Conservation (phyloP, 1,139 yeast genomes). For the Candida tropicalis region DNA sequence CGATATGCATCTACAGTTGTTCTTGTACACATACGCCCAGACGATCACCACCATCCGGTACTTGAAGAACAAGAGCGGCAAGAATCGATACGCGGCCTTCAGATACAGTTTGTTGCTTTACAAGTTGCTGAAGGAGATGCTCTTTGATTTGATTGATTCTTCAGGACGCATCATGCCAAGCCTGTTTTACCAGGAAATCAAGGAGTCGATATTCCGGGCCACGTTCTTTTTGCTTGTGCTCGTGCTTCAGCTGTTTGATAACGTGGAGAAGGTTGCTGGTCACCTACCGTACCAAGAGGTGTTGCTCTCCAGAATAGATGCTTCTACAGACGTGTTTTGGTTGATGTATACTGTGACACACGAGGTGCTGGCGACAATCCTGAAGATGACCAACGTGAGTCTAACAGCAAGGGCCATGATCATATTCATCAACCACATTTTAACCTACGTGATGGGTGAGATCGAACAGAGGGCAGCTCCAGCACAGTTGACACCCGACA, state of each 20-base stretch:
- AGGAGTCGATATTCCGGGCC: neutral
- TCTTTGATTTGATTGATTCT: neutral
- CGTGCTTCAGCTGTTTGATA: neutral
- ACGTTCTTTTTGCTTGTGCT: neutral
- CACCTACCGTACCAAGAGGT: neutral
- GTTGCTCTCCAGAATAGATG: neutral
- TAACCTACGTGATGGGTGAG: neutral
- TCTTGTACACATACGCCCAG: neutral
- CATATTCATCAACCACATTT: slow-evolving; percentile 1
- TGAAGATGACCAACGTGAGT: slow-evolving; percentile 3
- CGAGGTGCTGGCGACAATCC: slow-evolving; percentile 1
- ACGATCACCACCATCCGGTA: neutral
- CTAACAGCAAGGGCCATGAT: slow-evolving; percentile 1
- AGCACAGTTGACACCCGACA: neutral
- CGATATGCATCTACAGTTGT: neutral
- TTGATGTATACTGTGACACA: neutral
- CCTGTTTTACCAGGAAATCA: neutral
- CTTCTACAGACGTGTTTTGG: slow-evolving; percentile 2
- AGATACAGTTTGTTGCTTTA: neutral
- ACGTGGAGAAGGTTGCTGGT: neutral
- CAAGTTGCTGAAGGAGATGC: slow-evolving; percentile 1
- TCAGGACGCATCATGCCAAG: neutral
- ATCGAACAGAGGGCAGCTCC: neutral
- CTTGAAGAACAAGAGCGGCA: neutral
- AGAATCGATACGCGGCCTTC: neutral